Base-by-base conservation (phyloP, 345 rosid species). In the Moringa oleifera region DNA sequence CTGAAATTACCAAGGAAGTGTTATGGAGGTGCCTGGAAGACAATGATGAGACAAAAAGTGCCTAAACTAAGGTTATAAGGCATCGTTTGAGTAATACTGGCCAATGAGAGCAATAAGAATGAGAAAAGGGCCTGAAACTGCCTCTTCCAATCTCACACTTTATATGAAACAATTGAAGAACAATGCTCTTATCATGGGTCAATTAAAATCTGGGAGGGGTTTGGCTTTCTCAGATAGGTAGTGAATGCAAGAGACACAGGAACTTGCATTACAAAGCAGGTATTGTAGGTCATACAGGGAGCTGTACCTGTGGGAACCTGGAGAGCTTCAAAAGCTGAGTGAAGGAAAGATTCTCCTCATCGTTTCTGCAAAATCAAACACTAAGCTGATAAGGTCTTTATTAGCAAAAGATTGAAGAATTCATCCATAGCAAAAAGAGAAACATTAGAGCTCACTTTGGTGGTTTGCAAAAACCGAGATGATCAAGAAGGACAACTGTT, bases 391-490 rank as follows among this genome's bases (percentile, higher is more conserved):
- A 22, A 15, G 20, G 21, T 57, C 36, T 51, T 51, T 54, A 17
- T 25, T 15, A 37, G 23, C 20, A n/a, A 65, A 62, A 37, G 55
- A 18, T 49, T 41, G 49, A 50, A 68, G 51, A n/a, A 18, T 36
- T 56, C 63, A 56, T 55, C 61, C 51, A 37, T 16, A 67, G 9
- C 25, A 52, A 57, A 58, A 61, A 37, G 18, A 37, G 17, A 67
- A 33, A 41, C 10, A 55, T 21, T 63, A 65, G 47, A 58, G 46
- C 90, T 82, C 62, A 90, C 90, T n/a, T 62, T 65, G 89, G 90
- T 25, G 85, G 89, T 78, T 75, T 90, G 90, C 97, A 90, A 77
- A 93, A 93, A 77, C 87, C 94, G 53, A 91, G 73, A 68, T 93
- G 96, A 80, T 93, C 97, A 23, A 93, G 83, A 61, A 93, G 60